These are phyloP conservation scores for Fusarium vanettenii DNA, from an alignment of 2,329 filamentous ascomycete genomes.

Conservation along the genomic window DNA sequence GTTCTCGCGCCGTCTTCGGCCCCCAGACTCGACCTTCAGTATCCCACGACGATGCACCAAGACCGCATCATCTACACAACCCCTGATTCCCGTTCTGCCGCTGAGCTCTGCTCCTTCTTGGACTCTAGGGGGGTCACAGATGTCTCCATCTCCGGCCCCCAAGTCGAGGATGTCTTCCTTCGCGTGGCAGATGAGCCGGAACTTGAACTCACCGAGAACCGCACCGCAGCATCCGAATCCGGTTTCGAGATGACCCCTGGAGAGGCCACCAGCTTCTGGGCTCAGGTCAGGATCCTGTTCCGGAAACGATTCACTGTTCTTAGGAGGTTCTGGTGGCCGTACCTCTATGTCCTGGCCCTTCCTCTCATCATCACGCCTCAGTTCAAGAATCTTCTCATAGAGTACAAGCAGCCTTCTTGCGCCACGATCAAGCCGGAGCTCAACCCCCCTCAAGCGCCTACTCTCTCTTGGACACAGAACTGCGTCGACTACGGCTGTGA, in stretches of 20 bases:
- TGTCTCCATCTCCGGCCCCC: conserved; percentile 45
- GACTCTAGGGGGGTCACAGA: conserved; percentile 59
- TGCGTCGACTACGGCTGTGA: conserved; percentile 49
- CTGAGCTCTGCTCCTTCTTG: conserved; percentile 53
- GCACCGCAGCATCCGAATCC: not conserved
- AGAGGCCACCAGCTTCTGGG: conserved; percentile 25
- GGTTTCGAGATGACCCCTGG: conserved; percentile 20
- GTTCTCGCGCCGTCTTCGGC: conserved; percentile 57
- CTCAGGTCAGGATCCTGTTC: conserved; percentile 77
- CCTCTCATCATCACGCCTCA: conserved; percentile 80
- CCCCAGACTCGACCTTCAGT: conserved; percentile 45
- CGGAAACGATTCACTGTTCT: conserved; percentile 79
- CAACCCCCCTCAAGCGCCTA: not conserved
- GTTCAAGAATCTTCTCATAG: conserved; percentile 75
- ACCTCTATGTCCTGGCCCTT: conserved; percentile 76
- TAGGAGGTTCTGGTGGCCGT: conserved; percentile 79
- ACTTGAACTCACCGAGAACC: conserved; percentile 1
- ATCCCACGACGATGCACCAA: conserved; percentile 61
- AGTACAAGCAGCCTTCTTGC: conserved; percentile 62
- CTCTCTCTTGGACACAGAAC: conserved; percentile 49
- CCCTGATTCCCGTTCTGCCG: conserved; percentile 49
- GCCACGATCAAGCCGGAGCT: conserved; percentile 42
- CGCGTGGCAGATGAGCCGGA: conserved; percentile 38
- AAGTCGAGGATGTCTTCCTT: conserved; percentile 50
- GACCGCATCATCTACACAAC: conserved; percentile 67